phyloP scores from a whole-genome alignment of 106 monocot genomes.

The Alisma plantagoaquatica region DNA sequence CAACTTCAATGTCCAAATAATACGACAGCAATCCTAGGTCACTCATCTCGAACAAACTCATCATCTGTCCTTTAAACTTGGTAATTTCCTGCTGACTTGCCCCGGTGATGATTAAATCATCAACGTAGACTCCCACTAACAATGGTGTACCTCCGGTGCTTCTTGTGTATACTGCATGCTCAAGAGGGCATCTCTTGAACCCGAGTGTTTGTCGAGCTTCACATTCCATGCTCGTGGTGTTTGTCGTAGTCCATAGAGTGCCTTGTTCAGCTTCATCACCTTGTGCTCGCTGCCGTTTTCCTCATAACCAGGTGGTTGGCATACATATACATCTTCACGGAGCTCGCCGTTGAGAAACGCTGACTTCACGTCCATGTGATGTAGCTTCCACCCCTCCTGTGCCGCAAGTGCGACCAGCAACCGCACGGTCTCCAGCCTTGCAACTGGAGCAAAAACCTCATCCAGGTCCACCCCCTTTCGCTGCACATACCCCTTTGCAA shows the following conservation, averaged over 20 bases:
- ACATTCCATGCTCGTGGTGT: not conserved
- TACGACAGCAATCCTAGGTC: no score
- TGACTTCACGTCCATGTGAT: slow-evolving; percentile 3
- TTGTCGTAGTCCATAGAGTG: no score
- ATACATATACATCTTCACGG: not conserved
- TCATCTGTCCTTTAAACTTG: not conserved
- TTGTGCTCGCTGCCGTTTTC: no score
- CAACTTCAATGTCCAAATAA: no score
- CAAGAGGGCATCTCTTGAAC: not conserved
- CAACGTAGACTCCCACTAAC: not conserved
- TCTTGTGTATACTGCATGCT: not conserved
- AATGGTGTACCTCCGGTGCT: not conserved
- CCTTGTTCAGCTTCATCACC: not conserved
- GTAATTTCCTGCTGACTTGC: not conserved
- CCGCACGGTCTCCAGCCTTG: not conserved
- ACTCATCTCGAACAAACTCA: no score
- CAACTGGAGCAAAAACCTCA: not conserved
- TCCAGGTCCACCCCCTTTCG: not conserved
- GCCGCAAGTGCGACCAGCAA: not conserved
- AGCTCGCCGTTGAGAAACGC: not conserved
- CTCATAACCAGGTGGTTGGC: not conserved
- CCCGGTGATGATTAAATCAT: not conserved
- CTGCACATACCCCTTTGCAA: slow-evolving; percentile 3
- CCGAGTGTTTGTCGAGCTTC: not conserved
- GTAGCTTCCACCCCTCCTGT: not conserved